Percentiles rank a stretch among this genome's conserved stretches.
Conservation (phyloP, 805 yeast genomes). For the Wickerhamiella kazuoi region DNA sequence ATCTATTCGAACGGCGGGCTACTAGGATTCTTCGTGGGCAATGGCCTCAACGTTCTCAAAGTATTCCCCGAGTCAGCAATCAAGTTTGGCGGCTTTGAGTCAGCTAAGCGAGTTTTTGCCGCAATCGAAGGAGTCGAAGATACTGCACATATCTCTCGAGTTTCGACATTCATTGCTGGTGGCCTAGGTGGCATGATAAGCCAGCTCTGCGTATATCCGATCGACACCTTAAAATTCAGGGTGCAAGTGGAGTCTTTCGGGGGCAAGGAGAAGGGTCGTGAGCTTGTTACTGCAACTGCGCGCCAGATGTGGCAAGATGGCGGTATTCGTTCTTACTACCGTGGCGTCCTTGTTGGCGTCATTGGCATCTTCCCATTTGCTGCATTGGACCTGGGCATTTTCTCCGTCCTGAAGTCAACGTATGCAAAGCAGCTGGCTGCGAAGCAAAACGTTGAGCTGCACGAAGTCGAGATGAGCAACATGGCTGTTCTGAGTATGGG, state of each 20-base stretch:
- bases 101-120: conserved; percentile 60
- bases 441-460: conserved; percentile 31
- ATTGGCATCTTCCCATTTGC: conserved; percentile 96
- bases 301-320: conserved; percentile 63
- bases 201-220: conserved; percentile 84
- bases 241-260: conserved; percentile 72
- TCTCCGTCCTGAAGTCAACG: conserved; percentile 67
- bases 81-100: conserved; percentile 90
- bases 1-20: conserved; percentile 81
- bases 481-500: conserved; percentile 75
- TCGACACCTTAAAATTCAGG: conserved; percentile 85
- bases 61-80: conserved; percentile 96
- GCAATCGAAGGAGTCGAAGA: conserved; percentile 58
- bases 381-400: conserved; percentile 88
- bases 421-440: conserved; percentile 48
- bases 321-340: conserved; percentile 59
- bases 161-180: conserved; percentile 79
- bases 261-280: conserved; percentile 32
- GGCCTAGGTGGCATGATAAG: conserved; percentile 92
- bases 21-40: conserved; percentile 80
- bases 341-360: conserved; percentile 83
- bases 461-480: conserved; percentile 61
- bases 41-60: conserved; percentile 80
- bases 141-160: conserved; percentile 48
- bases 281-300: conserved; percentile 48